A percentile compares a stretch with the other conserved stretches of the same genome.
These are phyloP conservation scores for Posidonia oceanica DNA, from an alignment of 116 monocot species.

Conservation along the genomic window DNA sequence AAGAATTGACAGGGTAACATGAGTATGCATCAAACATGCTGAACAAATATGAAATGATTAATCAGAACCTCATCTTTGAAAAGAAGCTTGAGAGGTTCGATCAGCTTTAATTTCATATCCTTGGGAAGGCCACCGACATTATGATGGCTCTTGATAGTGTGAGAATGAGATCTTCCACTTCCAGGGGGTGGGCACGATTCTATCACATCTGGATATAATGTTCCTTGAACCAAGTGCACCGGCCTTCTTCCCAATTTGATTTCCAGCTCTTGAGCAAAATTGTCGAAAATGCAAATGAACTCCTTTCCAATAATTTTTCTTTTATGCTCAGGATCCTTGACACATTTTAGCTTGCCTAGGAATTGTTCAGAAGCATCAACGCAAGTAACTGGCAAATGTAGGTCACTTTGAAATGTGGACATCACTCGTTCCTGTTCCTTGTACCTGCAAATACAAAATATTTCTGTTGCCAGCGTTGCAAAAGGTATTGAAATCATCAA, in stretches of 20 bases:
- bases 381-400: slow-evolving; percentile 91
- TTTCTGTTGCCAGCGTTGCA: background rate
- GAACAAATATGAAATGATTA: background rate
- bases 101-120: slow-evolving; percentile 92
- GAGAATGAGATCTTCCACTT: slow-evolving; percentile 88
- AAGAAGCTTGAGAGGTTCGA: slow-evolving; percentile 90
- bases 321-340: slow-evolving; percentile 84
- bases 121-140: slow-evolving; percentile 98
- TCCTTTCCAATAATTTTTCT: slow-evolving; percentile 95
- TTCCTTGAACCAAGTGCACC: slow-evolving; percentile 80
- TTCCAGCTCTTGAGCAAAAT: slow-evolving; percentile 70
- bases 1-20: too few species aligned
- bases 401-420: slow-evolving; percentile 72
- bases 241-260: slow-evolving; percentile 51
- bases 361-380: slow-evolving; percentile 76
- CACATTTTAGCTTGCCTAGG: slow-evolving; percentile 73
- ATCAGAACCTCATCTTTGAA: slow-evolving; percentile 88
- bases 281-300: slow-evolving; percentile 81
- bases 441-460: slow-evolving; percentile 34
- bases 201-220: slow-evolving; percentile 95
- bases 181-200: slow-evolving; percentile 98
- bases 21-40: background rate
- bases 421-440: slow-evolving; percentile 91
- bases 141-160: slow-evolving; percentile 95
- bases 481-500: background rate